phyloP scores from a whole-genome alignment of 805 yeast genomes.

The Hermanozyma aechmeae region DNA sequence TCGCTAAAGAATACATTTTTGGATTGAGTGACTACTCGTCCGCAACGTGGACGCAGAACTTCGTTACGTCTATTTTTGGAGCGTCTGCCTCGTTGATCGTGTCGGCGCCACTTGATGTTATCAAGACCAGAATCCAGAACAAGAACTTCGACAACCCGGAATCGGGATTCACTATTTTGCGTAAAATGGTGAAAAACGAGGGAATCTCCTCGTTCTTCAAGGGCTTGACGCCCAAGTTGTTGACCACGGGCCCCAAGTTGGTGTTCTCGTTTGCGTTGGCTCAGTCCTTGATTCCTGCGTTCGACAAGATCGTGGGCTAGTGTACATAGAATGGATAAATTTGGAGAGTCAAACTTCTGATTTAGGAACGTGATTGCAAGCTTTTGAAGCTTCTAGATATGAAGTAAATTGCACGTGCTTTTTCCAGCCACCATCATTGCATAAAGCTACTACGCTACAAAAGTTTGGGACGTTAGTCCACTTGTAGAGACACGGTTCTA shows the following conservation, averaged over 20 bases:
- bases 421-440: too few relatives aligned
- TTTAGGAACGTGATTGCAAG: too few relatives aligned
- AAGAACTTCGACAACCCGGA: constrained; percentile 93
- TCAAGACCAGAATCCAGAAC: constrained; percentile 97
- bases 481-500: too few relatives aligned
- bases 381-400: too few relatives aligned
- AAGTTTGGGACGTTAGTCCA: too few relatives aligned
- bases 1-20: constrained; percentile 92
- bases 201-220: constrained; percentile 88
- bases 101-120: constrained; percentile 95
- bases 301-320: constrained; percentile 57
- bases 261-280: constrained; percentile 98
- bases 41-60: constrained; percentile 95
- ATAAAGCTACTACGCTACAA: too few relatives aligned
- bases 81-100: constrained; percentile 96
- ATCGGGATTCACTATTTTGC: constrained; percentile 84
- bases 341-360: neutral
- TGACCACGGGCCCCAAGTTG: constrained; percentile 96
- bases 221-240: constrained; percentile 91
- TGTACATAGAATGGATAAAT: constrained; percentile 4
- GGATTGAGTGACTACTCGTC: constrained; percentile 77
- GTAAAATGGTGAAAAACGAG: constrained; percentile 88
- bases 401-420: too few relatives aligned
- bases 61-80: constrained; percentile 89
- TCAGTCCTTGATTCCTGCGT: constrained; percentile 92